Conservation (phyloP, 2,329 filamentous ascomycete species). For the Penicillium palitans region DNA sequence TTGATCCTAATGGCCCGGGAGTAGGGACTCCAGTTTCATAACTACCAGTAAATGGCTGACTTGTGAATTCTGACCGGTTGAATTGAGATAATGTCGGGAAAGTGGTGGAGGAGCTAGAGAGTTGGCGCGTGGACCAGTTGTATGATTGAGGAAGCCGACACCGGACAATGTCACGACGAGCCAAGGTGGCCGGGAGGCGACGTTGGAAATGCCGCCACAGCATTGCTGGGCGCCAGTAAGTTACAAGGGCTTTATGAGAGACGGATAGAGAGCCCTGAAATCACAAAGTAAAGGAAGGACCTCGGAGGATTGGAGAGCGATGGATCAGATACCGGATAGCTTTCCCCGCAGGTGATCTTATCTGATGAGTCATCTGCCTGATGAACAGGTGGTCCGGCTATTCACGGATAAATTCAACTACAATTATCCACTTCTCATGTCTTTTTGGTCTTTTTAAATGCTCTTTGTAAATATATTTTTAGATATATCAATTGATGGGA, state of each 20-base stretch:
- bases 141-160: slow-evolving; percentile 22
- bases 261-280: neutral
- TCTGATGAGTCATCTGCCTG: slow-evolving; percentile 26
- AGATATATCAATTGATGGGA: too few species aligned
- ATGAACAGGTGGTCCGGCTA: neutral
- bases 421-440: neutral
- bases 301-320: slow-evolving; percentile 3
- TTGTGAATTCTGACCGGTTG: slow-evolving; percentile 62
- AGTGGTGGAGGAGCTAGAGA: slow-evolving; percentile 37
- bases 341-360: slow-evolving; percentile 30
- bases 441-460: too few species aligned
- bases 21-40: slow-evolving; percentile 65
- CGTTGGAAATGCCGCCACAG: slow-evolving; percentile 34
- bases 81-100: slow-evolving; percentile 52
- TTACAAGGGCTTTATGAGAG: neutral
- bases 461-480: too few species aligned
- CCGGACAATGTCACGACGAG: slow-evolving; percentile 25
- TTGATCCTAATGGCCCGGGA: slow-evolving; percentile 61
- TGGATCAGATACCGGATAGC: slow-evolving; percentile 28
- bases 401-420: neutral
- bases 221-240: slow-evolving; percentile 30
- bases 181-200: slow-evolving; percentile 23
- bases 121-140: slow-evolving; percentile 17
- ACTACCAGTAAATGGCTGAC: slow-evolving; percentile 61
- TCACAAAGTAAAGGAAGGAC: neutral